phyloP scores from a whole-genome alignment of 2,329 filamentous ascomycete genomes.

The Rhytidhysteron rufulum region DNA sequence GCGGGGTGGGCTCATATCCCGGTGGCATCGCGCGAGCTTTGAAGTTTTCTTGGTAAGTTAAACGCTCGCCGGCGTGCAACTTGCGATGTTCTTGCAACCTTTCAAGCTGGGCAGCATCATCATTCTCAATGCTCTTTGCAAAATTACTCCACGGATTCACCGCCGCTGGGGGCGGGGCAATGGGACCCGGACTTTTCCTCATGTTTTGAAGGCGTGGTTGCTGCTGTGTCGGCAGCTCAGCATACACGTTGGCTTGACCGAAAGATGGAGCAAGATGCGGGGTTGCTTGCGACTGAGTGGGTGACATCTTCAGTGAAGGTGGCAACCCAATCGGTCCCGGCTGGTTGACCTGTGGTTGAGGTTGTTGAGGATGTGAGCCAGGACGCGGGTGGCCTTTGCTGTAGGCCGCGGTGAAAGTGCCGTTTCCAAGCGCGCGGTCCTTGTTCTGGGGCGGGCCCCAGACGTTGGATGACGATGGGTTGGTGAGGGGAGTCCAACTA shows the following conservation, averaged over 20 bases:
- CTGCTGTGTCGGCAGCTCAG: constrained; percentile 11
- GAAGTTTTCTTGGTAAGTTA: not conserved
- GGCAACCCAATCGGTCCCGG: constrained; percentile 21
- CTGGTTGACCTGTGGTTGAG: constrained; percentile 20
- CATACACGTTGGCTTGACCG: constrained; percentile 17
- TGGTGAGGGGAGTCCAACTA: constrained; percentile 20
- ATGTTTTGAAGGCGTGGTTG: not conserved
- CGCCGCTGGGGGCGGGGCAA: constrained; percentile 25
- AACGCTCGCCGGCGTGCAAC: constrained; percentile 18
- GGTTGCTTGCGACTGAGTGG: constrained; percentile 14
- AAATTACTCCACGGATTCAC: constrained; percentile 27
- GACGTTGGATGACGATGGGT: constrained; percentile 48
- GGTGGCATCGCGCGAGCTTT: not conserved
- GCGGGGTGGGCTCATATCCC: not conserved
- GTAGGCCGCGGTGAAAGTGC: constrained; percentile 66
- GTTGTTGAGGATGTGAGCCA: constrained; percentile 38
- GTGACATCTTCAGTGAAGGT: constrained; percentile 14
- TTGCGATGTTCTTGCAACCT: constrained; percentile 27
- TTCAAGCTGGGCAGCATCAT: constrained; percentile 20
- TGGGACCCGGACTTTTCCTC: constrained; percentile 17
- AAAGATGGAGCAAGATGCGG: constrained; percentile 12
- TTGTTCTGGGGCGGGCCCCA: constrained; percentile 69
- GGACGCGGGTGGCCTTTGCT: constrained; percentile 41
- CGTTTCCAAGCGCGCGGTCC: constrained; percentile 70
- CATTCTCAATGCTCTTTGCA: constrained; percentile 23